Evolutionary conservation across 768 basidiomycete genomes (phyloP), one percentile per base, ranked within the genome.

Genomic region (Rhizopogon roseolus): DNA sequence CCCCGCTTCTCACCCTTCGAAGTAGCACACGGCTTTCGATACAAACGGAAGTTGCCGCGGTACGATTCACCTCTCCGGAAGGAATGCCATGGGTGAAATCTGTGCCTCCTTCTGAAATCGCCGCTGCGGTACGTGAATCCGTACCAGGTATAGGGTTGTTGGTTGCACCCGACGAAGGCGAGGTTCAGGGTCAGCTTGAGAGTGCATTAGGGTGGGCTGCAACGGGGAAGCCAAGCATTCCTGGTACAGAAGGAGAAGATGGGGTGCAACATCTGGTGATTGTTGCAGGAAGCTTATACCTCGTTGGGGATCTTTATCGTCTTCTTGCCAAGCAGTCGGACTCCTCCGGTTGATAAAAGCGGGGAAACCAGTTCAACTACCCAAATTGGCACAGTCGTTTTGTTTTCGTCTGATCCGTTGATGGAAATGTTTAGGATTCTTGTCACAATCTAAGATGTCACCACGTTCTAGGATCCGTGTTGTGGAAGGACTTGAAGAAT

Each of bases 1-100:
- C 72, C 2, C 88, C 88, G 1, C 73, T 98, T 10, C 66, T 96
- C 7, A 69, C 76, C 1, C 66, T 72, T 2, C 69, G 64, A 11
- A 62, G 77, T 38, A 62, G 65, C 25, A 36, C 57, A 34, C 22
- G 52, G 14, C 42, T 56, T 40, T 61, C 29, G 57, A 62, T 77
- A n/a, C 70, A 70, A 22, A 62, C 75, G 14, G 71, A 66, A 22
- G 73, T 87, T 17, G 86, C 85, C 3, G 71, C 83, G 1, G 63
- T 87, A 19, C 66, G 67, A 14, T 96, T 95, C 66, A 77, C 84
- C 2, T 82, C 81, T 4, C 90, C 93, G 0, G 89, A 86, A 3
- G 90, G 86, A 2, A 98, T 99, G 97, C 92, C 95, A 0, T 99
- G 97, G 97, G 85, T 98, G 25, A 79, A 74, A 37, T 72, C 85